Evolutionary conservation across 495 filamentous ascomycete genomes (phyloP).

Genomic region (Cercophora scortea): DNA sequence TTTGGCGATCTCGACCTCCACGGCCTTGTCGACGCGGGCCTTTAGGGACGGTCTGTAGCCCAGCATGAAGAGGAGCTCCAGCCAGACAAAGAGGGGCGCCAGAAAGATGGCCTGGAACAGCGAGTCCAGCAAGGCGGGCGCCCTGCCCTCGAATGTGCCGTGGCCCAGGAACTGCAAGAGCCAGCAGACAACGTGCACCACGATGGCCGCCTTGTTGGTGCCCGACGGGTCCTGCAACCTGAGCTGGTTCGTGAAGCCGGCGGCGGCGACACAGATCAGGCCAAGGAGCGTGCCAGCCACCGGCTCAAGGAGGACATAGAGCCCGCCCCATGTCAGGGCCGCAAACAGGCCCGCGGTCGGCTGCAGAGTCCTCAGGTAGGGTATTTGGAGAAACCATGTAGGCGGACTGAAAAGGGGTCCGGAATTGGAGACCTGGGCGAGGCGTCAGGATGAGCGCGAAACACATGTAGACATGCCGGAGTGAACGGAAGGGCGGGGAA

Average conservation of each 20-base stretch:
- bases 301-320: slow-evolving; percentile 91
- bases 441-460: neutral
- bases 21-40: slow-evolving; percentile 65
- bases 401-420: slow-evolving; percentile 66
- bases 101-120: slow-evolving; percentile 82
- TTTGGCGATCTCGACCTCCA: slow-evolving; percentile 60
- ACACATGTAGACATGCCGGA: neutral
- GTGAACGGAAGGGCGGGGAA: neutral
- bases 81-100: slow-evolving; percentile 98
- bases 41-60: slow-evolving; percentile 87
- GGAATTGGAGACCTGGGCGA: slow-evolving; percentile 66
- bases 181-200: slow-evolving; percentile 68
- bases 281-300: slow-evolving; percentile 72
- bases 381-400: slow-evolving; percentile 52
- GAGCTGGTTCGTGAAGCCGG: slow-evolving; percentile 69
- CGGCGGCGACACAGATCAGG: slow-evolving; percentile 62
- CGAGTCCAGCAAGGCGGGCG: slow-evolving; percentile 86
- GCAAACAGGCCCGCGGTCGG: slow-evolving; percentile 67
- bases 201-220: slow-evolving; percentile 64
- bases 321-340: slow-evolving; percentile 58
- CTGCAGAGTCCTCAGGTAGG: slow-evolving; percentile 56
- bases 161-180: slow-evolving; percentile 86
- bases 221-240: slow-evolving; percentile 53
- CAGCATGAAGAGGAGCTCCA: slow-evolving; percentile 84
- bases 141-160: slow-evolving; percentile 78